Percentiles rank a stretch among this genome's conserved stretches.
These are phyloP conservation scores for Ophiocytium majus DNA, from an alignment of 352 stramenopile species.

Conservation along the genomic window DNA sequence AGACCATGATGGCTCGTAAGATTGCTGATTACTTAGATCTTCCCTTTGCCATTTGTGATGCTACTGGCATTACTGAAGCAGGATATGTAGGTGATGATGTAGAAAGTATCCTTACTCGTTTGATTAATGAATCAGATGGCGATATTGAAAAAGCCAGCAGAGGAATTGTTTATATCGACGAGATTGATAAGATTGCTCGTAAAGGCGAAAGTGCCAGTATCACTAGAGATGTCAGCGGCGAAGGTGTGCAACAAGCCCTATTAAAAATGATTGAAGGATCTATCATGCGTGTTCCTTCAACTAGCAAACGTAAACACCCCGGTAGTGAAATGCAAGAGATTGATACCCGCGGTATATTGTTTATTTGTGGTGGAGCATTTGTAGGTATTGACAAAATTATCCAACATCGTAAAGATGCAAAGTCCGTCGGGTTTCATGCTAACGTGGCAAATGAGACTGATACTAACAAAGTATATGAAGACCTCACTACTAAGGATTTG, in stretches of 20 bases:
- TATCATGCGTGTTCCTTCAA: constrained; percentile 91
- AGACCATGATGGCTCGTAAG: constrained; percentile 92
- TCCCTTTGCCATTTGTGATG: constrained; percentile 92
- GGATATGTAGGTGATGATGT: constrained; percentile 97
- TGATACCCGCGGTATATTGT: constrained; percentile 96
- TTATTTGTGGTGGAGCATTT: constrained; percentile 95
- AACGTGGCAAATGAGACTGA: constrained; percentile 61
- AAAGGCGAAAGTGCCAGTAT: constrained; percentile 79
- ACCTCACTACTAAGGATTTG: neutral
- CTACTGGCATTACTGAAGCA: constrained; percentile 91
- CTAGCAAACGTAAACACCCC: constrained; percentile 90
- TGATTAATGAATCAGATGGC: constrained; percentile 91
- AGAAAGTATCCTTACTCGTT: constrained; percentile 92
- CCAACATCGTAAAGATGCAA: constrained; percentile 77
- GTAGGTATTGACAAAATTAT: constrained; percentile 89
- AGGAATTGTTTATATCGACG: constrained; percentile 96
- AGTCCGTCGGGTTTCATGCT: constrained; percentile 91
- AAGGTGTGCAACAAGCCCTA: constrained; percentile 95
- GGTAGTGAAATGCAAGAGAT: constrained; percentile 93
- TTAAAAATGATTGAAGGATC: constrained; percentile 97
- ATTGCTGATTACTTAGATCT: constrained; percentile 89
- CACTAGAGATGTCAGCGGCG: constrained; percentile 92
- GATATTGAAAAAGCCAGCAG: constrained; percentile 89
- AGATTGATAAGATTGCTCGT: constrained; percentile 86
- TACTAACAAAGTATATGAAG: neutral